Evolutionary conservation across 2,329 filamentous ascomycete species (phyloP), one percentile per base, ranked within the genome.

Genomic region (Colletotrichum eleusines): DNA sequence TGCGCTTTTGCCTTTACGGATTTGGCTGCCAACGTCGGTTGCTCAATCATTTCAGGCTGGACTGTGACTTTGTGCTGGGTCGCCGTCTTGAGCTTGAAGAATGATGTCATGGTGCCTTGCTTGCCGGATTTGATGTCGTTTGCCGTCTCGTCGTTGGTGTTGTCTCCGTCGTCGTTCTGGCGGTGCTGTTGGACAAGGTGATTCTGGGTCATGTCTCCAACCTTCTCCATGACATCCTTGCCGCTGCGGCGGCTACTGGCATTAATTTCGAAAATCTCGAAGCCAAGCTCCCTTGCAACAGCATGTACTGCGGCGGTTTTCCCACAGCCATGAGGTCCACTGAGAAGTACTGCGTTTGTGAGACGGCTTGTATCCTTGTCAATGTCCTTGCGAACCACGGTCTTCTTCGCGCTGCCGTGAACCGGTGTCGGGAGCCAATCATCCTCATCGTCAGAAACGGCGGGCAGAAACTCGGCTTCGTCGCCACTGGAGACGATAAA

Each of bases 141-240:
- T 48, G 86, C 81, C 2, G 89, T 81, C 9, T 86, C 84, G 55
- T 88, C 82, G 50, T 84, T 79, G 6, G 76, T 72, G 26, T 80
- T 77, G 11, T 80, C 78, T 26, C 78, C 76, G 14, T 69, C 71
- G 46, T 80, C 57, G 20, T 80, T 78, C 46, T 79, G 75, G 23
- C 76, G 83, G 69, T 84, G 84, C 59, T 83, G 84, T 64, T 86
- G 85, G 26, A 99, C 95, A 1, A 97, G 87, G 80, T 99, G 96
- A 76, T 99, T 98, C 72, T 91, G 91, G 5, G 94, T 96, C 95
- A 99, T 98, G 80, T 99, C 94, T 50, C 96, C 97, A 54, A 99
- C 94, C 75, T 89, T 93, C 76, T 99, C 96, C 42, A 97, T 79
- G 58, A 99, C 90, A 76, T 99, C 96, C 78, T 92, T 96, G 40